Evolutionary conservation across 2,329 filamentous ascomycete genomes (phyloP), one percentile per base, ranked within the genome.

Genomic region (Tolypocladium tropicale): DNA sequence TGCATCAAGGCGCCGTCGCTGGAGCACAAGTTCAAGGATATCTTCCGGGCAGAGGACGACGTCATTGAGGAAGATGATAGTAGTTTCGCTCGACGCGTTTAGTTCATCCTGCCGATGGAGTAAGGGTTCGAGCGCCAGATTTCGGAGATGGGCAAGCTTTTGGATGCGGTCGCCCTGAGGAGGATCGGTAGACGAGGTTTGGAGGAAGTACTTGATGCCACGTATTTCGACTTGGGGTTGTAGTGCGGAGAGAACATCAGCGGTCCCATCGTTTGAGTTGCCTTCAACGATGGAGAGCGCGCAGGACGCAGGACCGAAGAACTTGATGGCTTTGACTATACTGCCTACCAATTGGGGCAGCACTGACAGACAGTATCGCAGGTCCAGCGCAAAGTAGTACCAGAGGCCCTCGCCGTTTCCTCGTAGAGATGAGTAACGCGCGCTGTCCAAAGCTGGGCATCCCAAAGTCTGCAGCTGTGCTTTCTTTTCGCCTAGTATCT

Each of bases 1-100:
- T 7, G 80, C 81, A 3, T 64, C 66, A 41, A 78, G 77, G 3
- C 59, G 60, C 7, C 57, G 60, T 32, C 71, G 74, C 64, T 84
- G 80, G 59, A 78, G 71, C 1, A 77, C 61, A 1, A 84, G 69
- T 64, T 84, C 82, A 4, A 85, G 69, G 16, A 85, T 74, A 59
- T 85, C 81, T 41, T 83, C 79, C 9, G 70, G 41, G 56, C 80
- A 83, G 6, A 70, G 66, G 2, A 76, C 75, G 12, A 83, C 76
- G 59, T 83, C 78, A 64, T 82, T 80, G 53, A 83, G 63, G 59
- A 82, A 82, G 18, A 82, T 54, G 3, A 82, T 66, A 2, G 75
- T 75, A 9, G 39, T 12, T 21, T 21, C 18, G 18, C n/a, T 41
- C 37, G 37, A 41, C 18, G 37, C 6, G 2, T 41, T 10, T 41